Percentiles rank a stretch among this genome's conserved stretches.
phyloP scores from a whole-genome alignment of 2,329 filamentous ascomycete species.

The Cyphellophora europaea region DNA sequence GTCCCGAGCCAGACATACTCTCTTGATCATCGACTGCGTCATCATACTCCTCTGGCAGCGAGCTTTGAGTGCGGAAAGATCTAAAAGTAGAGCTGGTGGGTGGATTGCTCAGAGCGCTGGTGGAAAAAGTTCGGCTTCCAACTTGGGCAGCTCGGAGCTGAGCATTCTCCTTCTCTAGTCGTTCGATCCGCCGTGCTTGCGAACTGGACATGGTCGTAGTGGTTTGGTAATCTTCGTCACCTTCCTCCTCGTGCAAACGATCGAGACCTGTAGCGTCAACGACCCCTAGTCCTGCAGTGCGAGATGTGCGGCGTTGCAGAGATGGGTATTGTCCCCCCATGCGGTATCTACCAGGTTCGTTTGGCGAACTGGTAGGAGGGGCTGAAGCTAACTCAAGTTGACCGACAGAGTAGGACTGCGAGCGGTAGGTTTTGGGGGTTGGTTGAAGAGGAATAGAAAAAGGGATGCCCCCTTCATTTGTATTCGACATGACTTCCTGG shows the following conservation, averaged over 20 bases:
- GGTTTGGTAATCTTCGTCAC: constrained; percentile 28
- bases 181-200: constrained; percentile 36
- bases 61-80: constrained; percentile 30
- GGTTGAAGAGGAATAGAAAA: constrained; percentile 84
- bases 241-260: constrained; percentile 39
- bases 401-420: constrained; percentile 92
- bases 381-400: constrained; percentile 53
- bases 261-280: constrained; percentile 36
- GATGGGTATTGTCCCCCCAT: constrained; percentile 49
- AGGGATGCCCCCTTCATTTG: constrained; percentile 54
- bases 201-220: constrained; percentile 27
- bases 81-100: constrained; percentile 22
- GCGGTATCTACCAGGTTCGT: constrained; percentile 25
- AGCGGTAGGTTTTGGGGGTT: constrained; percentile 85
- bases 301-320: constrained; percentile 72
- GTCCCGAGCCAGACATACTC: constrained; percentile 25
- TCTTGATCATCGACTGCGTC: constrained; percentile 35
- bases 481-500: constrained; percentile 63
- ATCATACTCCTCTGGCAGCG: constrained; percentile 34
- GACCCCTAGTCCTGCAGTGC: constrained; percentile 37
- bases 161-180: constrained; percentile 38
- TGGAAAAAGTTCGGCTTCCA: constrained; percentile 32
- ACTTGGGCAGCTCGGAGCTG: constrained; percentile 32
- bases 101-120: constrained; percentile 25
- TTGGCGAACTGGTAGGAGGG: constrained; percentile 21